Evolutionary conservation across 1,284 basidiomycete genomes (phyloP).

Genomic region (Trichosporon coremiiforme): DNA sequence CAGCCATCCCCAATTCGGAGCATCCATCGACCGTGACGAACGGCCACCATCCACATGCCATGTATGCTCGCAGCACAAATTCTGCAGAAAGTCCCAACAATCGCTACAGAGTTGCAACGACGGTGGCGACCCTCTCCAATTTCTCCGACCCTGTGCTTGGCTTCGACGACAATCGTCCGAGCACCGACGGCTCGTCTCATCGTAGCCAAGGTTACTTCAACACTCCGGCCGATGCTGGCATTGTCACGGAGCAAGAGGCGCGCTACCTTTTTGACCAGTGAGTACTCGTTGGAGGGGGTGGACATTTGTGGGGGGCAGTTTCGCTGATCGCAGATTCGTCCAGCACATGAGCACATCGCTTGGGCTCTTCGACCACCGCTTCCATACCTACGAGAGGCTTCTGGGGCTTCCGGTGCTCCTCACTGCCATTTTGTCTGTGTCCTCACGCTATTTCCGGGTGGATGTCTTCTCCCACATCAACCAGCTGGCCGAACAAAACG

Average conservation of each 20-base stretch:
- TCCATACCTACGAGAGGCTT: conserved; percentile 29
- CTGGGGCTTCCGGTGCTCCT: conserved; percentile 25
- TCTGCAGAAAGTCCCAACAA: neutral
- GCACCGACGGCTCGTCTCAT: neutral
- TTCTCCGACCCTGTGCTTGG: neutral
- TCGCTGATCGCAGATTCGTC: neutral
- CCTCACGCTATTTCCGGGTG: conserved; percentile 33
- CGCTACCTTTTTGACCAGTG: conserved; percentile 24
- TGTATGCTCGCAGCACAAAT: neutral
- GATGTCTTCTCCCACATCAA: conserved; percentile 25
- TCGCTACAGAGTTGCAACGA: neutral
- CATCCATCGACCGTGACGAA: neutral
- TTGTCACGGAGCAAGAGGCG: conserved; percentile 25
- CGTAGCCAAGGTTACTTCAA: conserved; percentile 9
- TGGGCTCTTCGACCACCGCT: conserved; percentile 24
- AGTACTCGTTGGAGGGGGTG: neutral
- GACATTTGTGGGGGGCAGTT: neutral
- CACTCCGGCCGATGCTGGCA: conserved; percentile 18
- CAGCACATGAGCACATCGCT: neutral
- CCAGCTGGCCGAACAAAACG: conserved; percentile 27
- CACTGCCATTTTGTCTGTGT: conserved; percentile 36
- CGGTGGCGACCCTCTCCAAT: neutral
- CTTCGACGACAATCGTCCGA: neutral
- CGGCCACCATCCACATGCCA: conserved; percentile 8
- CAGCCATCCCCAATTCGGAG: conserved; percentile 1